Evolutionary conservation across 2,329 filamentous ascomycete species (phyloP), one percentile per base, ranked within the genome.

Genomic region (Alternaria triticina): DNA sequence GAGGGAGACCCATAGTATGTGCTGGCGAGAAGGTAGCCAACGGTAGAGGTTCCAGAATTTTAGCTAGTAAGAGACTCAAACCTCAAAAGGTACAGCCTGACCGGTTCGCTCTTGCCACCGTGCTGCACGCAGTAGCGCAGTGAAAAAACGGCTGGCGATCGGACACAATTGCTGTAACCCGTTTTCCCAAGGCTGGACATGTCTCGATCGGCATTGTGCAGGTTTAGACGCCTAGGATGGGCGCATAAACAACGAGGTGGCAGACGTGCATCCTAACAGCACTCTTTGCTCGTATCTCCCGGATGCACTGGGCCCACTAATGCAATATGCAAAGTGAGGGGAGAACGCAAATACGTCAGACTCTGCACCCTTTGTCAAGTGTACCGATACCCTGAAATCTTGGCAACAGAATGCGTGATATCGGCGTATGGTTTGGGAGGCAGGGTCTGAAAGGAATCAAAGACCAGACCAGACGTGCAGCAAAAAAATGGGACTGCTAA

Each of bases 11-110:
- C 82, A 82, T 82, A 81, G 77, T 92, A 94, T 96, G 93, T 91
- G 93, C 86, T 96, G 93, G 93, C 93, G 90, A 90, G 85, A 86
- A 86, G 57, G 55, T 46, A 65, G 56, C 62, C 65, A 67, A 67
- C 65, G 64, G 66, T 68, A 70, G 68, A 74, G 74, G 77, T 78
- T 78, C 77, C 75, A 80, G 72, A 79, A 74, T 77, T 71, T 73
- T 75, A 73, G 75, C 76, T 77, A 74, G 72, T 67, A 74, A 70
- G 62, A 72, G 63, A 67, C 66, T 78, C 73, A 72, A 74, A 73
- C 71, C 72, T 67, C 69, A 76, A 76, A 77, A 72, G 77, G 73
- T 70, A 78, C 73, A 74, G 77, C 72, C 73, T 78, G 73, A 77
- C 74, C 76, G 77, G 77, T 75, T 75, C 71, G 72, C 65, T 65